Percentiles rank a stretch among this genome's conserved stretches.
Conservation (phyloP, 495 filamentous ascomycete species). For the Penicillium canescens region DNA sequence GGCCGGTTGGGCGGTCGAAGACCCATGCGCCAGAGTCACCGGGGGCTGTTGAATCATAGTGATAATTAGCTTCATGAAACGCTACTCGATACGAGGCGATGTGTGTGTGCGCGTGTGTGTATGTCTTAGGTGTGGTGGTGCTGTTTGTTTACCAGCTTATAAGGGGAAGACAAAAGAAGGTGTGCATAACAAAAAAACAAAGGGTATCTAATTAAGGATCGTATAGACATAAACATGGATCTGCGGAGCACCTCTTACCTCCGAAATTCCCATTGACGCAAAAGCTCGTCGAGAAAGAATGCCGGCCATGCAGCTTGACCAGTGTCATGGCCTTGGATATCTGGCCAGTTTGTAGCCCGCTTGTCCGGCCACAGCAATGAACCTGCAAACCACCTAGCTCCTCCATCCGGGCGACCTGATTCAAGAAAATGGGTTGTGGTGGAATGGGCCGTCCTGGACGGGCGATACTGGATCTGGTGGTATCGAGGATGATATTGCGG, state of each 20-base stretch:
- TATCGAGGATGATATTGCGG: conserved; percentile 62
- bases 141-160: conserved; percentile 21
- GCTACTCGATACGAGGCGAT: conserved; percentile 22
- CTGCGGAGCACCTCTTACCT: conserved; percentile 44
- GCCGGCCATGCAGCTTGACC: conserved; percentile 79
- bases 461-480: conserved; percentile 27
- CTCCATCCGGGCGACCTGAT: conserved; percentile 45
- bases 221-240: conserved; percentile 29
- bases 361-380: conserved; percentile 90
- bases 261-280: conserved; percentile 73
- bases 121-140: conserved; percentile 8
- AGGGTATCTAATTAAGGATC: conserved; percentile 36
- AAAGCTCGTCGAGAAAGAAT: conserved; percentile 79
- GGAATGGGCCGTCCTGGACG: conserved; percentile 18
- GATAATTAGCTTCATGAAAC: conserved; percentile 22
- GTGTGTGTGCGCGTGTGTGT: background rate
- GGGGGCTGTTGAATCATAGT: conserved; percentile 51
- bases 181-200: conserved; percentile 15
- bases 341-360: conserved; percentile 74
- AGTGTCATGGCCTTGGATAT: conserved; percentile 75
- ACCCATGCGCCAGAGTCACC: conserved; percentile 95
- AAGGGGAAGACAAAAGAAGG: conserved; percentile 1
- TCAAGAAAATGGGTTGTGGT: conserved; percentile 39
- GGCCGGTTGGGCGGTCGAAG: conserved; percentile 75
- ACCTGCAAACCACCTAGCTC: conserved; percentile 71